Conservation (phyloP, 169 alveolate species). For the Plasmodium reichenowi region DNA sequence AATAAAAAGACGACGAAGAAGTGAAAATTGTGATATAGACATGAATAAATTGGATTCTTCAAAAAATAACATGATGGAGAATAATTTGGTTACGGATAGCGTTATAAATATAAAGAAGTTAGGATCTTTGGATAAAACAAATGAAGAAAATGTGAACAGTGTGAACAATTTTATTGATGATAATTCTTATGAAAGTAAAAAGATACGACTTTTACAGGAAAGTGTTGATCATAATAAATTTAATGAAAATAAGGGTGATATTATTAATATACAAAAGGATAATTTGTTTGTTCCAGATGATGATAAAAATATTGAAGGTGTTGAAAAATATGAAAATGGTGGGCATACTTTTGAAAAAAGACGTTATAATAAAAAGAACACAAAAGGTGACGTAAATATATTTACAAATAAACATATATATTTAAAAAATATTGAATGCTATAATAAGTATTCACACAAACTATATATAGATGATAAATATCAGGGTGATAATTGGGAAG, state of each 20-base stretch:
- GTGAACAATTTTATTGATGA: neutral
- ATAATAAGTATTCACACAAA: conserved; percentile 48
- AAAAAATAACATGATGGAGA: neutral
- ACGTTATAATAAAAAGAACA: neutral
- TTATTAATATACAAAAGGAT: too few relatives aligned
- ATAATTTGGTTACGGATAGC: neutral
- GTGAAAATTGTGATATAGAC: neutral
- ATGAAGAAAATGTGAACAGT: neutral
- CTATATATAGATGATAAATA: conserved; percentile 32
- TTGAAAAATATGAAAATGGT: neutral
- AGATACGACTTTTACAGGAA: neutral
- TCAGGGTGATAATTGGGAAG: conserved; percentile 71
- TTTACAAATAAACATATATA: conserved; percentile 38
- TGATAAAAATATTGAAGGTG: too few relatives aligned
- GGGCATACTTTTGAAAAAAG: neutral
- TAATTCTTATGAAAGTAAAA: neutral
- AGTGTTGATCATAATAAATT: neutral
- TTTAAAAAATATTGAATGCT: conserved; percentile 47
- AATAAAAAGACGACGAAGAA: conserved; percentile 1
- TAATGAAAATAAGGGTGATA: too few relatives aligned
- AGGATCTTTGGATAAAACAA: neutral
- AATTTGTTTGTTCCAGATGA: too few relatives aligned
- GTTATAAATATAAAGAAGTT: neutral
- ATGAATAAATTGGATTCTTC: neutral
- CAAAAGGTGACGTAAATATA: neutral